Conservation (phyloP, 805 yeast species). For the Spathaspora hagerdaliae region DNA sequence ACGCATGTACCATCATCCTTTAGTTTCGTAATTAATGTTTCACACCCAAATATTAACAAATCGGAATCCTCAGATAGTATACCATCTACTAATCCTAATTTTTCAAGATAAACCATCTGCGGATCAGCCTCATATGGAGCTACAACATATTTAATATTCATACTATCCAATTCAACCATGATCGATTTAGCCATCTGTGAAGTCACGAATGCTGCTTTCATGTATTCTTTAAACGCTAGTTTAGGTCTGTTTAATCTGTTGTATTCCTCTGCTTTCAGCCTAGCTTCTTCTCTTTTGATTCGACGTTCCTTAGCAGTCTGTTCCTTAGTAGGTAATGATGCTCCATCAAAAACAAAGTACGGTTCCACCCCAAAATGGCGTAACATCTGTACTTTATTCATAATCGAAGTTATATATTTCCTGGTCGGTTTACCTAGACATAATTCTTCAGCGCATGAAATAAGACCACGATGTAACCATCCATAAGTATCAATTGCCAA, state of each 20-base stretch:
- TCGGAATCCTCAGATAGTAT: constrained; percentile 95
- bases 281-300: constrained; percentile 53
- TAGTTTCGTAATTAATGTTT: constrained; percentile 70
- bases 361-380: constrained; percentile 69
- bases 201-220: constrained; percentile 80
- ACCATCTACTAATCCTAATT: constrained; percentile 70
- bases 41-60: constrained; percentile 82
- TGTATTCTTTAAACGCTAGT: constrained; percentile 63
- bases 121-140: constrained; percentile 99
- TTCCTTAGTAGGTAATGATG: constrained; percentile 72
- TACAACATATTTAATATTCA: constrained; percentile 67
- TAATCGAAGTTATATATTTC: constrained; percentile 66
- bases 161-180: constrained; percentile 62
- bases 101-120: constrained; percentile 88
- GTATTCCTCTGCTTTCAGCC: constrained; percentile 49
- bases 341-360: constrained; percentile 92
- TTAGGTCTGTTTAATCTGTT: constrained; percentile 50
- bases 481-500: constrained; percentile 95
- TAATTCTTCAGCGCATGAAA: constrained; percentile 79
- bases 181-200: constrained; percentile 88
- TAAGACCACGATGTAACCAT: constrained; percentile 89
- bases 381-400: constrained; percentile 64
- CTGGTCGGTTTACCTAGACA: constrained; percentile 67
- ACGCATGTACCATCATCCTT: constrained; percentile 72
- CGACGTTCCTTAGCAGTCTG: constrained; percentile 68